Percentiles rank a stretch among this genome's conserved stretches.
Evolutionary conservation across 78 protist species (phyloP).

Genomic region (Dictyostelium citrinum): DNA sequence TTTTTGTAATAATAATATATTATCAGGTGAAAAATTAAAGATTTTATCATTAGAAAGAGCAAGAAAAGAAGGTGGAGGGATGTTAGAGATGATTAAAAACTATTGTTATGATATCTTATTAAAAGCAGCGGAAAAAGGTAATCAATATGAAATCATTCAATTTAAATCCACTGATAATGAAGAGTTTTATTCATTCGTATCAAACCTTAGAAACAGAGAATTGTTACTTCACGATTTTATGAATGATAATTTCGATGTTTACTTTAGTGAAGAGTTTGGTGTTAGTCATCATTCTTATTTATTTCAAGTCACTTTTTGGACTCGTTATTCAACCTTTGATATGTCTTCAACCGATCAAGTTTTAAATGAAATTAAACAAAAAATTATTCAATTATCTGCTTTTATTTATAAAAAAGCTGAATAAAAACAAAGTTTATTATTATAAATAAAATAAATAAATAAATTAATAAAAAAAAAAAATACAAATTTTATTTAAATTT

Average conservation of each 20-base stretch:
- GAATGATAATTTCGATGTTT: constrained; percentile 56
- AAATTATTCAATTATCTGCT: constrained; percentile 43
- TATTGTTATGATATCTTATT: constrained; percentile 3
- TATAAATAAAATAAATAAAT: too few species aligned
- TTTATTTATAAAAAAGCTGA: constrained; percentile 40
- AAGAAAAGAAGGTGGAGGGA: constrained; percentile 16
- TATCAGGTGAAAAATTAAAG: constrained; percentile 37
- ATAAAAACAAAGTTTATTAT: neutral
- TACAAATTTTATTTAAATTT: neutral
- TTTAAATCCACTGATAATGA: constrained; percentile 39
- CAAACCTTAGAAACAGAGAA: constrained; percentile 60
- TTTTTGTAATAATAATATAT: neutral
- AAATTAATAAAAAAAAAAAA: neutral
- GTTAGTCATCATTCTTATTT: constrained; percentile 59
- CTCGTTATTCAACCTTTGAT: constrained; percentile 11
- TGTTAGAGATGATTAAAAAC: neutral
- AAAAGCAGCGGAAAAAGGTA: constrained; percentile 57
- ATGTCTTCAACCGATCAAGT: constrained; percentile 37
- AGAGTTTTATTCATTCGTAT: constrained; percentile 49
- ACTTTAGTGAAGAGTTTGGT: constrained; percentile 62
- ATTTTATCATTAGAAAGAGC: constrained; percentile 20
- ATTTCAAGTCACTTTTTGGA: constrained; percentile 51
- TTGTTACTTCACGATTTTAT: constrained; percentile 24
- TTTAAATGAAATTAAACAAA: constrained; percentile 57
- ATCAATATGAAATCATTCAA: constrained; percentile 59